A percentile compares a stretch with the other conserved stretches of the same genome.
Evolutionary conservation across 2,329 filamentous ascomycete genomes (phyloP).

Genomic region (Coniella vitis): DNA sequence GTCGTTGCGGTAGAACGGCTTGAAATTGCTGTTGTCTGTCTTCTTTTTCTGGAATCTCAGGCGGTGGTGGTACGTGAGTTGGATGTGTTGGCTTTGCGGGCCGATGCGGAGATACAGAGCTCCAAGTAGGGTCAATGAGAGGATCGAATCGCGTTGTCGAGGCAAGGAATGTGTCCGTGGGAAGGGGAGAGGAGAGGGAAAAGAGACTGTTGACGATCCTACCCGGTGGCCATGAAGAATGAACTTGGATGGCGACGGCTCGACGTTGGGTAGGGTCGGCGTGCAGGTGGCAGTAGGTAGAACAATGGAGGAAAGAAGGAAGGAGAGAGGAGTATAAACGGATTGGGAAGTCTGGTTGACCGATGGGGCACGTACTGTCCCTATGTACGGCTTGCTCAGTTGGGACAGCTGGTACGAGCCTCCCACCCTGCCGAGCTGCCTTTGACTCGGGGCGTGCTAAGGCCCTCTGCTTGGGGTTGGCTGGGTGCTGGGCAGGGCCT

Average conservation of each 20-base stretch:
- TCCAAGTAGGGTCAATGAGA: slow-evolving; percentile 18
- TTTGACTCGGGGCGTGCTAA: no score
- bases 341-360: not conserved
- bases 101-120: slow-evolving; percentile 13
- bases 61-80: slow-evolving; percentile 2
- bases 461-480: no score
- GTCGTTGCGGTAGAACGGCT: not conserved
- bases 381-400: not conserved
- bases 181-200: not conserved
- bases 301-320: slow-evolving; percentile 1
- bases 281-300: not conserved
- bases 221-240: slow-evolving; percentile 3
- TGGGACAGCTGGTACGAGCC: not conserved
- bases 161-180: slow-evolving; percentile 16
- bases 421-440: no score
- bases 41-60: not conserved
- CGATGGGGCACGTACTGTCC: not conserved
- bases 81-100: slow-evolving; percentile 11
- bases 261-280: slow-evolving; percentile 1
- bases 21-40: slow-evolving; percentile 7
- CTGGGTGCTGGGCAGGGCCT: no score
- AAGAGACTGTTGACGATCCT: slow-evolving; percentile 1
- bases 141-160: slow-evolving; percentile 13
- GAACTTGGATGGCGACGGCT: slow-evolving; percentile 5
- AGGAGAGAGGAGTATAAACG: not conserved